Conservation (phyloP, 305 asterid species). For the Coffea humblotiana region DNA sequence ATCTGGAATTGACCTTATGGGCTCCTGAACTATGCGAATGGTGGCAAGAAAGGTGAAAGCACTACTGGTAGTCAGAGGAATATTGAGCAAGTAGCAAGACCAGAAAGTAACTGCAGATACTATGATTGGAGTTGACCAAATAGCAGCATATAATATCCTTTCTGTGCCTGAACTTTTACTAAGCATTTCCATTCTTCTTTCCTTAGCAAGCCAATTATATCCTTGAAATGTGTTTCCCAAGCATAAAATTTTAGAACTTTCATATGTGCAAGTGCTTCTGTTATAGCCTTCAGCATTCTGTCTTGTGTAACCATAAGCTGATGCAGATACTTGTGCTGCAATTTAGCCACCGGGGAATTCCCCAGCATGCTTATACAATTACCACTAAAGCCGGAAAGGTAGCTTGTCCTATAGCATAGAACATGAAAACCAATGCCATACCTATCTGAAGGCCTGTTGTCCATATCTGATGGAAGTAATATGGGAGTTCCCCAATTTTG, state of each 20-base stretch:
- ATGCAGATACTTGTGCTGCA: slow-evolving; percentile 18
- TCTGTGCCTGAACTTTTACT: slow-evolving; percentile 16
- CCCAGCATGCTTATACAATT: slow-evolving; percentile 3
- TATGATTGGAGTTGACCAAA: slow-evolving; percentile 27
- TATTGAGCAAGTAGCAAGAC: slow-evolving; percentile 22
- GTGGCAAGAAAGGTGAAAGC: slow-evolving; percentile 29
- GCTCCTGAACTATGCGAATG: slow-evolving; percentile 25
- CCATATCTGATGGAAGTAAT: slow-evolving; percentile 29
- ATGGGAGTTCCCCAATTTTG: slow-evolving; percentile 22
- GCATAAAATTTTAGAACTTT: slow-evolving; percentile 31
- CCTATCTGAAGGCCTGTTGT: slow-evolving; percentile 18
- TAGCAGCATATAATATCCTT: slow-evolving; percentile 16
- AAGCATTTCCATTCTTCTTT: slow-evolving; percentile 26
- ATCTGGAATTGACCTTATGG: slow-evolving; percentile 28
- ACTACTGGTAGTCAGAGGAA: slow-evolving; percentile 21
- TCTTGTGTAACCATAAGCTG: slow-evolving; percentile 31
- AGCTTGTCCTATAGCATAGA: slow-evolving; percentile 19
- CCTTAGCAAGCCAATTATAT: slow-evolving; percentile 17
- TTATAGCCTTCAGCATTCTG: slow-evolving; percentile 23
- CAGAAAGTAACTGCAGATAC: slow-evolving; percentile 31
- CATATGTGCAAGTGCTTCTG: slow-evolving; percentile 22
- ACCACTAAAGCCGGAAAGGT: slow-evolving; percentile 16
- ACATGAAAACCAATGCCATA: slow-evolving; percentile 10
- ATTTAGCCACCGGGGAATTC: slow-evolving; percentile 26
- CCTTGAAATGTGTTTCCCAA: slow-evolving; percentile 32